Evolutionary conservation across 352 stramenopile genomes (phyloP), one percentile per base, ranked within the genome.

Genomic region (Pythium coloratum): DNA sequence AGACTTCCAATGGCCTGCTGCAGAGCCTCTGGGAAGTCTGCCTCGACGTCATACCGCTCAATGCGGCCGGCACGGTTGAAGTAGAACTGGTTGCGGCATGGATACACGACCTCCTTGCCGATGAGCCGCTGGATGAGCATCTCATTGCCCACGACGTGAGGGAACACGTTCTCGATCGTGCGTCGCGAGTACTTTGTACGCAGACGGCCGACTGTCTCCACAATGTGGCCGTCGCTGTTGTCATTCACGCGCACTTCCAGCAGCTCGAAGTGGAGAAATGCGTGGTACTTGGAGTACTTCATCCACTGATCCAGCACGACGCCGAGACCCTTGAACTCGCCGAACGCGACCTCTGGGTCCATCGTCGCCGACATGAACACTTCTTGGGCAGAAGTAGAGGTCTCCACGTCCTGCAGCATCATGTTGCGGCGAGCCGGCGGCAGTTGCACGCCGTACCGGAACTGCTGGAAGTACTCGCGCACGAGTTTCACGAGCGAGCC

Each of bases 101-200:
- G 63, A 55, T 90, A 90, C 40, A 69, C 67, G 16, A 92, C 26
- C 59, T 89, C 66, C 30, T 72, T 69, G 7, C 79, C 81, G 16
- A 92, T 84, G 51, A 92, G 81, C 18, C 69, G 72, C 70, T 92
- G 84, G 57, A 91, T 79, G 14, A 92, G 67, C 34, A 59, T 30
- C 56, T 89, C 80, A 56, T 92, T 87, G 69, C 77, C 81, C 3
- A 90, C 62, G 28, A 89, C 65, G 55, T 90, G 82, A 1, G 84
- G 84, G 57, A 91, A 91, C 40, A 92, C 75, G 33, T 84, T 75
- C 64, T 90, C 76, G 44, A 92, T 80, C 12, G 84, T 91, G 13
- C 69, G 66, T 3, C 81, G 75, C 36, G 79, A 86, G 47, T 91
- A 84, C 38, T 80, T 82, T 59, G 87, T 74, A 36, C 79, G 76